Evolutionary conservation across 2,329 filamentous ascomycete species (phyloP).

Genomic region (Sphaerulina populicola): DNA sequence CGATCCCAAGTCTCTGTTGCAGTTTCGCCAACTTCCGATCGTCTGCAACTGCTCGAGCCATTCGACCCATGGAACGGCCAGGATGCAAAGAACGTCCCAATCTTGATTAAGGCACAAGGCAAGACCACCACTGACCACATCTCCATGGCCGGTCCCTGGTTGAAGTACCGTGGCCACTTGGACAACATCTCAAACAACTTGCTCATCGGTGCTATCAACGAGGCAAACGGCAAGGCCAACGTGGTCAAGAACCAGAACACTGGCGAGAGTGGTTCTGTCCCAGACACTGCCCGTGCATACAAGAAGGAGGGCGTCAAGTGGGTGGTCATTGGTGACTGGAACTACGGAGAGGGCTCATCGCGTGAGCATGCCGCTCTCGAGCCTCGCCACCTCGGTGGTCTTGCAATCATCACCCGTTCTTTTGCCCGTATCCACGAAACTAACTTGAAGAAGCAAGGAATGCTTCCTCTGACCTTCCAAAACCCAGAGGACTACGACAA

Average conservation of each 20-base stretch:
- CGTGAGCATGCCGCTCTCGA: slow-evolving; percentile 98
- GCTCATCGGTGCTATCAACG: slow-evolving; percentile 94
- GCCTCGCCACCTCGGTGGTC: slow-evolving; percentile 90
- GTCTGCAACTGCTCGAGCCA: slow-evolving; percentile 82
- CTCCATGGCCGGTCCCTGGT: slow-evolving; percentile 77
- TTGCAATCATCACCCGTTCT: slow-evolving; percentile 89
- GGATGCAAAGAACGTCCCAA: slow-evolving; percentile 73
- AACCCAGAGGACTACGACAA: slow-evolving; percentile 97
- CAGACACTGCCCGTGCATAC: slow-evolving; percentile 92
- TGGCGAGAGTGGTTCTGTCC: slow-evolving; percentile 77
- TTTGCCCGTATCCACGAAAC: slow-evolving; percentile 99
- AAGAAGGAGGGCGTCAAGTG: slow-evolving; percentile 93
- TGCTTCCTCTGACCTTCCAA: slow-evolving; percentile 94
- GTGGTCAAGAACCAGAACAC: slow-evolving; percentile 88
- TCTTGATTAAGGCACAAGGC: slow-evolving; percentile 91
- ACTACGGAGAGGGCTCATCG: slow-evolving; percentile 96
- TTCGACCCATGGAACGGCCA: slow-evolving; percentile 80
- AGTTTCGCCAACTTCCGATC: slow-evolving; percentile 82
- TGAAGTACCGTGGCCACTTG: slow-evolving; percentile 97
- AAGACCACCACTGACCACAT: slow-evolving; percentile 43
- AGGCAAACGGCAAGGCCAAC: slow-evolving; percentile 93
- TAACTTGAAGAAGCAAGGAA: slow-evolving; percentile 99
- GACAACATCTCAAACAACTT: slow-evolving; percentile 99
- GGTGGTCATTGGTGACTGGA: slow-evolving; percentile 99
- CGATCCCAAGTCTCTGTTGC: slow-evolving; percentile 64